Conservation (phyloP, 306 rosid genomes). For the Herpetospermum pedunculosum region DNA sequence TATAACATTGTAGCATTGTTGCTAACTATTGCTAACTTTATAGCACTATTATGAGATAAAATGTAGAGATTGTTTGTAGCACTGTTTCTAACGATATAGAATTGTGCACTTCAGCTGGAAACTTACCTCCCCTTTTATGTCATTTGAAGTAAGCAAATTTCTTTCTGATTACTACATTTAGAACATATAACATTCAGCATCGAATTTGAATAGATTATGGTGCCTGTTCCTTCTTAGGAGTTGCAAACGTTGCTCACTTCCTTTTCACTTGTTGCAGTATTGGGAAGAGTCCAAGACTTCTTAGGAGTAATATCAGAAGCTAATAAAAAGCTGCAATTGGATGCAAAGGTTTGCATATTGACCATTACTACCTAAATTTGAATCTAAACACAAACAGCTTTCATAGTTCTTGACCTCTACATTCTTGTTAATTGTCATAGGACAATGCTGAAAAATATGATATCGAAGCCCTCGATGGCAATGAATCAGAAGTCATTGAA, state of each 20-base stretch:
- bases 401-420: neutral
- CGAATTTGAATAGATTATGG: neutral
- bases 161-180: too few species aligned
- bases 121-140: neutral
- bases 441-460: conserved; percentile 49
- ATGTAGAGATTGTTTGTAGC: neutral
- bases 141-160: neutral
- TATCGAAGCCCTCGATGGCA: conserved; percentile 62
- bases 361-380: neutral
- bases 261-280: conserved; percentile 20
- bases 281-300: conserved; percentile 43
- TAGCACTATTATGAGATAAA: neutral
- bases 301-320: conserved; percentile 72
- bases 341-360: conserved; percentile 52
- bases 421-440: conserved; percentile 19
- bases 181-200: neutral
- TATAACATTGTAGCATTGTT: neutral
- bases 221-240: neutral
- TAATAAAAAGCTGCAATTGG: conserved; percentile 38
- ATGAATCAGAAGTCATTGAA: conserved; percentile 67
- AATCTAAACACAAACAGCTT: neutral
- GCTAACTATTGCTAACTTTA: neutral
- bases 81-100: neutral
- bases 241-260: conserved; percentile 1
- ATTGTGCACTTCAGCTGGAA: neutral